Evolutionary conservation across 345 rosid genomes (phyloP).

Genomic region (Trapa bicornis): DNA sequence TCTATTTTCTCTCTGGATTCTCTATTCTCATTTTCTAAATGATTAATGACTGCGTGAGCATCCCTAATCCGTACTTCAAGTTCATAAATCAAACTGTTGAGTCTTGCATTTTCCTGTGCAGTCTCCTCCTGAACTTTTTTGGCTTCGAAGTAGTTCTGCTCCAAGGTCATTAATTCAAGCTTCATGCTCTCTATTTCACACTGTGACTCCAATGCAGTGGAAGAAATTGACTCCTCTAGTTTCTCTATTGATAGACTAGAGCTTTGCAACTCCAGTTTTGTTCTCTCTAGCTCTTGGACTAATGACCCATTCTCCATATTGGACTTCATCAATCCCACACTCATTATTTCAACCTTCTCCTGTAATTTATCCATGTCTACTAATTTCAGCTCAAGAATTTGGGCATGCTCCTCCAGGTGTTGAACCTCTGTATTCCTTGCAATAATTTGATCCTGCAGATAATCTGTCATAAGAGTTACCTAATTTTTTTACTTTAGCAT

Average conservation of each 20-base stretch:
- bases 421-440: conserved; percentile 44
- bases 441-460: conserved; percentile 29
- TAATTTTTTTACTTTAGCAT: not conserved
- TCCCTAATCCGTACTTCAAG: conserved; percentile 30
- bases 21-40: conserved; percentile 36
- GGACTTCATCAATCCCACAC: conserved; percentile 5
- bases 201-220: conserved; percentile 48
- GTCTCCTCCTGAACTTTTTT: conserved; percentile 41
- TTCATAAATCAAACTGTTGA: conserved; percentile 33
- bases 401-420: conserved; percentile 41
- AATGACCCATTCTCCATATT: conserved; percentile 32
- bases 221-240: conserved; percentile 60
- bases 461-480: conserved; percentile 24
- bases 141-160: conserved; percentile 41
- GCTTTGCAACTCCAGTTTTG: conserved; percentile 42
- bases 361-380: conserved; percentile 36
- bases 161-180: conserved; percentile 52
- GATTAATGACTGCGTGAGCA: conserved; percentile 26
- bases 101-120: conserved; percentile 30
- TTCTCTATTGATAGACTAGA: conserved; percentile 40
- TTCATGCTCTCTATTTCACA: conserved; percentile 74
- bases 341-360: too few relatives aligned
- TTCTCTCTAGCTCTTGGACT: conserved; percentile 44
- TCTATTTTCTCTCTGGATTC: conserved; percentile 32
- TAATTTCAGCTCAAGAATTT: conserved; percentile 46